Evolutionary conservation across 2,329 filamentous ascomycete genomes (phyloP).

Genomic region (Claviceps sp.): DNA sequence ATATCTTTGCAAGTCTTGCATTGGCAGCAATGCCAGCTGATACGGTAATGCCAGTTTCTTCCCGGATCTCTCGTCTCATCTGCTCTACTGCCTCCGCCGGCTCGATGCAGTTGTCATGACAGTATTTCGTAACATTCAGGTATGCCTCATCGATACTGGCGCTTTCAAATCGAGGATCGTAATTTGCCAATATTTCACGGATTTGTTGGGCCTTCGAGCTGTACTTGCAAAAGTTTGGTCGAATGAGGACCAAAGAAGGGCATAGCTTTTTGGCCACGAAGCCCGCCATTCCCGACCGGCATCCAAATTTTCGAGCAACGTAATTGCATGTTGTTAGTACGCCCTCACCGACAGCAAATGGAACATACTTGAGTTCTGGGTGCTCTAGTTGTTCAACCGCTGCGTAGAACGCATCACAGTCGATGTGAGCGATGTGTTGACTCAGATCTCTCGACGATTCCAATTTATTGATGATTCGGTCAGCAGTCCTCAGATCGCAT

Average conservation of each 20-base stretch:
- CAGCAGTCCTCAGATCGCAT: conserved; percentile 59
- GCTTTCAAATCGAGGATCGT: conserved; percentile 83
- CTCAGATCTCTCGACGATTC: conserved; percentile 69
- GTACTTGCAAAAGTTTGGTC: conserved; percentile 84
- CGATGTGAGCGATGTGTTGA: conserved; percentile 79
- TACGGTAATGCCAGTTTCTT: conserved; percentile 70
- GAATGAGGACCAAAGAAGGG: conserved; percentile 68
- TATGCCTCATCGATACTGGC: conserved; percentile 96
- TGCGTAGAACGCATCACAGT: conserved; percentile 96
- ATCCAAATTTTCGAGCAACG: conserved; percentile 76
- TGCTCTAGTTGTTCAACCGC: conserved; percentile 77
- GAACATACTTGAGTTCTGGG: conserved; percentile 72
- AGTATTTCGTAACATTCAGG: conserved; percentile 85
- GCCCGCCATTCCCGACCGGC: conserved; percentile 86
- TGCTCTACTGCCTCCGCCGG: conserved; percentile 65
- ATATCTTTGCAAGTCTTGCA: conserved; percentile 86
- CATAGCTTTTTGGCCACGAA: conserved; percentile 94
- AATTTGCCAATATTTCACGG: conserved; percentile 66
- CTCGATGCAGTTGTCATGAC: conserved; percentile 48
- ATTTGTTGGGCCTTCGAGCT: conserved; percentile 80
- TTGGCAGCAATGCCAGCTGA: conserved; percentile 93
- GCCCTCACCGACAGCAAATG: conserved; percentile 74
- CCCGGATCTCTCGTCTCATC: conserved; percentile 62
- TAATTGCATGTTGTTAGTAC: conserved; percentile 69
- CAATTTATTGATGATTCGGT: conserved; percentile 67